Conservation (phyloP, 306 rosid genomes). For the Clitoria ternatea region DNA sequence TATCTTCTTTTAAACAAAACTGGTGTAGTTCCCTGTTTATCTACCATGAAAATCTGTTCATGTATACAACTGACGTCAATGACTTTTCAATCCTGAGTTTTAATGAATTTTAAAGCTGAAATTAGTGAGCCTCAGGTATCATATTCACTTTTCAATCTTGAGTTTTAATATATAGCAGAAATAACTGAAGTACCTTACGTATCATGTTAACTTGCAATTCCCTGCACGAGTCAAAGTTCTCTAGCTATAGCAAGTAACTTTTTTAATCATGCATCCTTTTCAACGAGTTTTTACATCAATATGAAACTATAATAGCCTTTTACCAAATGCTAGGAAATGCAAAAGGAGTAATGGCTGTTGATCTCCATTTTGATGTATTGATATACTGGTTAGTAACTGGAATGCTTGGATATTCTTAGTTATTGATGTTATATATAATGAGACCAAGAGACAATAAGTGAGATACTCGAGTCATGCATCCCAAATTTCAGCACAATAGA, state of each 20-base stretch:
- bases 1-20: neutral
- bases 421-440: conserved; percentile 49
- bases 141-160: too few relatives aligned
- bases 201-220: neutral
- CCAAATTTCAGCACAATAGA: neutral
- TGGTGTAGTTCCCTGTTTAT: neutral
- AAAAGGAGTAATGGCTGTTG: conserved; percentile 56
- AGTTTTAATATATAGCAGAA: neutral
- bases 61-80: neutral
- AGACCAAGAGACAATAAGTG: conserved; percentile 39
- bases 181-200: neutral
- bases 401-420: conserved; percentile 53
- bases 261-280: neutral
- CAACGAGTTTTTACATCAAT: neutral
- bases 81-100: neutral
- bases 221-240: neutral
- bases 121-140: neutral
- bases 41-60: neutral
- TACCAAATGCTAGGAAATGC: conserved; percentile 57
- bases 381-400: conserved; percentile 48
- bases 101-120: neutral
- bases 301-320: neutral
- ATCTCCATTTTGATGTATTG: conserved; percentile 50
- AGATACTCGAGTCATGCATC: neutral
- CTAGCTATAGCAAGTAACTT: neutral